Evolutionary conservation across 257 asterid genomes (phyloP).

Genomic region (Ballota nigra): DNA sequence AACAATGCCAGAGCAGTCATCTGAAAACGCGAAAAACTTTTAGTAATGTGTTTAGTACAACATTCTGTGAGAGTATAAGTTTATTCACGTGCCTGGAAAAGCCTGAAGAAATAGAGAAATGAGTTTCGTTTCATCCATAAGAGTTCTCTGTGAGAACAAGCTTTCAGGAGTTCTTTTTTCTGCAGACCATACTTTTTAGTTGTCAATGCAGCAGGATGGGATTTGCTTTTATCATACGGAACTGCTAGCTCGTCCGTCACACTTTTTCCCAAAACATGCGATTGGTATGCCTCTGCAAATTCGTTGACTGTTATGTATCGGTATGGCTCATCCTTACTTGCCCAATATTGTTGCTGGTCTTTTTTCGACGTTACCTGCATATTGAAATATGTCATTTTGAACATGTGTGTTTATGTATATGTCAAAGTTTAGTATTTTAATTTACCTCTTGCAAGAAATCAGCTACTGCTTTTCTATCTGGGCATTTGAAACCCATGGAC

Average conservation of each 20-base stretch:
- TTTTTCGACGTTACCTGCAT: constrained; percentile 52
- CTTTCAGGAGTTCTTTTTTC: constrained; percentile 52
- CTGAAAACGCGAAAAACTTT: not conserved
- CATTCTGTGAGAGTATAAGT: not conserved
- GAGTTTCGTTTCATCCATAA: constrained; percentile 66
- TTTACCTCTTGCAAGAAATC: constrained; percentile 50
- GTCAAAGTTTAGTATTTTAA: not conserved
- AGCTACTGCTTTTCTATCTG: constrained; percentile 46
- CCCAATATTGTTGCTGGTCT: constrained; percentile 58
- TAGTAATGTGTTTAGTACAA: not conserved
- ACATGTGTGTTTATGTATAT: not conserved
- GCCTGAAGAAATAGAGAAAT: constrained; percentile 48
- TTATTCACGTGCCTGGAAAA: constrained; percentile 41
- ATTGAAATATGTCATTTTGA: too few relatives aligned
- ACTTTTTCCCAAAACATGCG: constrained; percentile 33
- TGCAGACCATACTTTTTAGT: constrained; percentile 49
- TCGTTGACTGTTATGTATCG: constrained; percentile 33
- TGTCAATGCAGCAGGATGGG: constrained; percentile 78
- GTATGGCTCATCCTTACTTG: constrained; percentile 36
- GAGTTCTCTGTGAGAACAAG: constrained; percentile 49
- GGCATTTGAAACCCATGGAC: constrained; percentile 46
- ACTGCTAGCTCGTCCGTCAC: constrained; percentile 49
- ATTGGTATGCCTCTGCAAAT: constrained; percentile 37
- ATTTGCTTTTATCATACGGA: constrained; percentile 60
- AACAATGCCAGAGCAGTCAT: not conserved